Conservation (phyloP, 2,329 filamentous ascomycete genomes). For the Phyllosticta citriasiana region DNA sequence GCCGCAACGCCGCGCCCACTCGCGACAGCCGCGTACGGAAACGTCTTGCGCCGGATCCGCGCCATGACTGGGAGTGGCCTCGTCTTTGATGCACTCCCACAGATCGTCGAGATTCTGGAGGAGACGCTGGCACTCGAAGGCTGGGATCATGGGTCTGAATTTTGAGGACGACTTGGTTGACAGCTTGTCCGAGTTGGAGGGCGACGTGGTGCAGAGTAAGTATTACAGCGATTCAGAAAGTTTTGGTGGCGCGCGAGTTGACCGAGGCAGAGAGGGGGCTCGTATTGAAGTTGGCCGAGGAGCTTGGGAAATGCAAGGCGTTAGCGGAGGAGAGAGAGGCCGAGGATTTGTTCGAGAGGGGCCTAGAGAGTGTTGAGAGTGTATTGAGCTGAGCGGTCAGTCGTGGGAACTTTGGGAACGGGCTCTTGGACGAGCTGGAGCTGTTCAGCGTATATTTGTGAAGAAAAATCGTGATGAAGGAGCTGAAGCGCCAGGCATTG, state of each 20-base stretch:
- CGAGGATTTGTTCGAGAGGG: background rate
- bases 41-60: constrained; percentile 15
- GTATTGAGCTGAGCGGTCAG: background rate
- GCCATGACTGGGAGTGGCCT: constrained; percentile 25
- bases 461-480: too few relatives aligned
- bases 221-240: constrained; percentile 28
- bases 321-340: background rate
- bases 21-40: constrained; percentile 12
- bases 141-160: background rate
- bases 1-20: constrained; percentile 9
- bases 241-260: constrained; percentile 13
- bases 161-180: background rate
- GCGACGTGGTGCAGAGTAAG: constrained; percentile 26
- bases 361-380: background rate
- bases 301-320: background rate
- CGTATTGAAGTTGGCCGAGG: constrained; percentile 9
- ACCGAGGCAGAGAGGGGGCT: constrained; percentile 11
- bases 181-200: constrained; percentile 20
- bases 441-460: background rate
- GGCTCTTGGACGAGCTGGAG: too few relatives aligned
- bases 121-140: constrained; percentile 16
- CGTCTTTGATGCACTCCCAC: constrained; percentile 20
- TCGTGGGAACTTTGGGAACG: background rate
- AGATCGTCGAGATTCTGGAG: background rate
- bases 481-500: too few relatives aligned